phyloP scores from a whole-genome alignment of 2,329 filamentous ascomycete genomes.

The Neurospora sp. region DNA sequence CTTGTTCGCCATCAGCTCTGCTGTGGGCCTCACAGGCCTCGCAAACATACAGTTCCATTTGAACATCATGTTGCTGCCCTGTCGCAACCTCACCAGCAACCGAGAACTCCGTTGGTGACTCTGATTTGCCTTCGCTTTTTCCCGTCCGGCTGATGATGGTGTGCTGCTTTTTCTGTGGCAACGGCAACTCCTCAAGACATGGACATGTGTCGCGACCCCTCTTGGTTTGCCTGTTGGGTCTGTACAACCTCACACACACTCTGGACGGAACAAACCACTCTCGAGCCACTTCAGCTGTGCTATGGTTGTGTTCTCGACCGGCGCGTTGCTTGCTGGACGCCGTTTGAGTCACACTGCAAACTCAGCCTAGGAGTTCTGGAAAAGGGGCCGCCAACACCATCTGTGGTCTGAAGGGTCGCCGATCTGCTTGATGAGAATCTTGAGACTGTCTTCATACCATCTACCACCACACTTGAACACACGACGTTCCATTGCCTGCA shows the following conservation, averaged over 20 bases:
- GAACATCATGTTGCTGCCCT: background rate
- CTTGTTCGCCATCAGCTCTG: background rate
- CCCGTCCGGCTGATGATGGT: background rate
- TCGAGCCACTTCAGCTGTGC: background rate
- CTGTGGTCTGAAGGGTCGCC: background rate
- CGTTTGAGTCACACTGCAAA: background rate
- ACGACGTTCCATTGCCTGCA: background rate
- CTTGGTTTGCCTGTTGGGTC: background rate
- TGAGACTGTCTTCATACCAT: background rate
- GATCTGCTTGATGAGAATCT: background rate
- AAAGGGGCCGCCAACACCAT: background rate
- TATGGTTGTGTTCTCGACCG: slow-evolving; percentile 4
- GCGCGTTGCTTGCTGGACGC: slow-evolving; percentile 1
- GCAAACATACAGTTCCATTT: background rate
- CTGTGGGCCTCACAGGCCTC: background rate
- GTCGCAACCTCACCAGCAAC: background rate
- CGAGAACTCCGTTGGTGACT: background rate
- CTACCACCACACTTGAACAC: background rate
- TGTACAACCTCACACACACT: background rate
- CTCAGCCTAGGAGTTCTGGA: background rate
- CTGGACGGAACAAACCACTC: background rate
- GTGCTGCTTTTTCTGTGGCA: background rate
- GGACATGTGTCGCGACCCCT: background rate
- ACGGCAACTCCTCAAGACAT: background rate
- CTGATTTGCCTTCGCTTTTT: background rate